These are phyloP conservation scores for Murraya paniculata DNA, from an alignment of 345 rosid species.

Conservation along the genomic window DNA sequence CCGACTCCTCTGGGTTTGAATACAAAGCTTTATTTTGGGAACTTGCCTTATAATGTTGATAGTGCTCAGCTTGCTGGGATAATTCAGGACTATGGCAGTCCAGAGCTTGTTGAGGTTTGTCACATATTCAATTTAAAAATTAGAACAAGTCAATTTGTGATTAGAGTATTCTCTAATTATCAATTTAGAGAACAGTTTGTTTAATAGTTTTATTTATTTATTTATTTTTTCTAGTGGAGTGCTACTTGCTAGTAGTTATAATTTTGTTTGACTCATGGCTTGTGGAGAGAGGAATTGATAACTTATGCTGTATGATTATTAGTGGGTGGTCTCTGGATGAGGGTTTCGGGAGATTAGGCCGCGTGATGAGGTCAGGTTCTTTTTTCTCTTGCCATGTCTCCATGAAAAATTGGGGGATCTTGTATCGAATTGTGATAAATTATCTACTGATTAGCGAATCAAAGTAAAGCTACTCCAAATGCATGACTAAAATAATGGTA, in stretches of 20 bases:
- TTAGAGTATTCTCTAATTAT: neutral
- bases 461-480: neutral
- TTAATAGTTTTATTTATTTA: no score
- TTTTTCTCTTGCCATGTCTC: neutral
- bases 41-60: slow-evolving; percentile 84
- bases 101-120: slow-evolving; percentile 76
- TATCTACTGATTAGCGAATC: neutral
- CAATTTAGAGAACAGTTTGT: neutral
- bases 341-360: neutral
- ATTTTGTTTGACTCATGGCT: neutral
- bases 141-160: neutral
- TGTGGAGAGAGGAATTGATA: neutral
- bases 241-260: neutral
- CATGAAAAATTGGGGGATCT: neutral
- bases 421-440: neutral
- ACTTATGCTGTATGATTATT: neutral
- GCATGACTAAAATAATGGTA: neutral
- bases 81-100: slow-evolving; percentile 71
- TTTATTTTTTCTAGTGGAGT: no score
- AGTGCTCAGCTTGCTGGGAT: slow-evolving; percentile 90
- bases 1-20: slow-evolving; percentile 14
- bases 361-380: neutral
- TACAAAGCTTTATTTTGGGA: slow-evolving; percentile 91
- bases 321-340: neutral
- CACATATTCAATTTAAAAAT: neutral